These are phyloP conservation scores for Pichia paraexigua DNA, from an alignment of 805 yeast species.

Conservation along the genomic window DNA sequence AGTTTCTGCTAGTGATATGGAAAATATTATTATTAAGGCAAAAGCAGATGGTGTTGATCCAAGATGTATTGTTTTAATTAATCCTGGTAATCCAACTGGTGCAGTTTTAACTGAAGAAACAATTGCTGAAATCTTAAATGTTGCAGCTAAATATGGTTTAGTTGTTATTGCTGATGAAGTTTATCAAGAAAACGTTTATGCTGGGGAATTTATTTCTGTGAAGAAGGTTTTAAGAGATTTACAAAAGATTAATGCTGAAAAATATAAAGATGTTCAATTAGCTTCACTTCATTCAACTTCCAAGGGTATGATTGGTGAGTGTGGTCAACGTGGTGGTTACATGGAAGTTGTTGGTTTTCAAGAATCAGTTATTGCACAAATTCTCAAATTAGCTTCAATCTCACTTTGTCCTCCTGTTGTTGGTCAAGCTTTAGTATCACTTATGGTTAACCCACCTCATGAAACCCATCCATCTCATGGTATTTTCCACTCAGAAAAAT, in stretches of 20 bases:
- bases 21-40: conserved; percentile 42
- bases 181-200: conserved; percentile 86
- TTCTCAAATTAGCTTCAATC: conserved; percentile 83
- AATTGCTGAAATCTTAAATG: conserved; percentile 61
- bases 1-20: conserved; percentile 60
- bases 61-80: conserved; percentile 81
- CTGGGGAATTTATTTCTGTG: conserved; percentile 76
- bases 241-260: conserved; percentile 40
- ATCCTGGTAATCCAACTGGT: conserved; percentile 99
- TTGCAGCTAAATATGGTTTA: conserved; percentile 79
- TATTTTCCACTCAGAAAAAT: conserved; percentile 54
- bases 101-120: conserved; percentile 59
- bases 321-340: conserved; percentile 99
- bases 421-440: conserved; percentile 88
- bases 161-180: conserved; percentile 96
- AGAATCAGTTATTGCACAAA: conserved; percentile 56
- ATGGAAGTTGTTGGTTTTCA: conserved; percentile 87
- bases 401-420: conserved; percentile 90
- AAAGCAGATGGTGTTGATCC: conserved; percentile 48
- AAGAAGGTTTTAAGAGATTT: conserved; percentile 68
- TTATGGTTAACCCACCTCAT: conserved; percentile 89
- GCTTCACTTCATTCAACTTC: conserved; percentile 97
- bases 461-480: conserved; percentile 70
- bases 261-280: conserved; percentile 66
- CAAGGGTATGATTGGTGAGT: conserved; percentile 95